Conservation (phyloP, 768 basidiomycete species). For the Trichaptum fuscoviolaceum region DNA sequence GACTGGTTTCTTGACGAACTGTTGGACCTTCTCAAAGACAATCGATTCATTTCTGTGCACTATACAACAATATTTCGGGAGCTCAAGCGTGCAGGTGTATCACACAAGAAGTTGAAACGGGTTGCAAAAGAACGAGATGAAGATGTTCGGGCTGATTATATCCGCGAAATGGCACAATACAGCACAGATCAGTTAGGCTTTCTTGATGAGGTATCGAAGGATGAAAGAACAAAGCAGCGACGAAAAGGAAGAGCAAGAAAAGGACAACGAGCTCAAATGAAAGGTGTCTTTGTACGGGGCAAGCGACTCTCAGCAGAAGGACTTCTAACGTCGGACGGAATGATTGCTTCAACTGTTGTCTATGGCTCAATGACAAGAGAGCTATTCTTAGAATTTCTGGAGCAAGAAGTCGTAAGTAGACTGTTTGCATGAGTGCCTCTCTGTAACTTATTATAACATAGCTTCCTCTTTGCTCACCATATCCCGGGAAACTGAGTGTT, state of each 20-base stretch:
- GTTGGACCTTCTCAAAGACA: constrained; percentile 12
- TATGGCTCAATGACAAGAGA: constrained; percentile 25
- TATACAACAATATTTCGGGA: constrained; percentile 27
- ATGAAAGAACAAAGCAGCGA: constrained; percentile 20
- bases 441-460: constrained; percentile 14
- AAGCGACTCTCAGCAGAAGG: constrained; percentile 21
- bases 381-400: constrained; percentile 21
- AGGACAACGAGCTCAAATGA: constrained; percentile 20
- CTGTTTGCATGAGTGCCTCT: constrained; percentile 14
- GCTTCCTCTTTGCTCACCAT: constrained; percentile 24
- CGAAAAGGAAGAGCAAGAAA: constrained; percentile 19
- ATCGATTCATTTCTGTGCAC: constrained; percentile 29
- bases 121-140: constrained; percentile 29
- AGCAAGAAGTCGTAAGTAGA: constrained; percentile 21
- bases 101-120: constrained; percentile 26
- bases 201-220: constrained; percentile 30
- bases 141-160: constrained; percentile 19
- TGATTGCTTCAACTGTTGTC: constrained; percentile 22
- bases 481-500: constrained; percentile 28
- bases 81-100: constrained; percentile 23
- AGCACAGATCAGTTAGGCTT: constrained; percentile 29
- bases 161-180: constrained; percentile 25
- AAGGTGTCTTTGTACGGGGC: constrained; percentile 27
- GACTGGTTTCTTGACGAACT: constrained; percentile 33
- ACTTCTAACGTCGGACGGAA: constrained; percentile 27